Base-by-base conservation (phyloP, 2,329 filamentous ascomycete genomes). In the Diatrype stigma region DNA sequence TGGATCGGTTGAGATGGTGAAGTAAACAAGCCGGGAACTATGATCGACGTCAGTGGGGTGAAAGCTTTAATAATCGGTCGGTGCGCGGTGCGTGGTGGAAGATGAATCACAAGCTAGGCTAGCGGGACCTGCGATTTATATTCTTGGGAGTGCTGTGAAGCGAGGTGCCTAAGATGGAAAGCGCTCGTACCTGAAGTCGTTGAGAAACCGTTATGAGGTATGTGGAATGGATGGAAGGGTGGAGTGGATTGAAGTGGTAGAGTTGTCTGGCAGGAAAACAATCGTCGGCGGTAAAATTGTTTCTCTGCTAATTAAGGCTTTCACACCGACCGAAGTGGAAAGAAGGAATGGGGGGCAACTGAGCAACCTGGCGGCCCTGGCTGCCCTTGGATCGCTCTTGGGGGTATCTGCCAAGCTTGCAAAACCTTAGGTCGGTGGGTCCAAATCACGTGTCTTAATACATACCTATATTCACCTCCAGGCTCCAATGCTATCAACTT, bases 21-120 rank as follows among this genome's bases (percentile, higher is more conserved):
- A 70, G 72, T 74, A 74, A 76, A 75, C 73, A 76, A 71, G 72
- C 47, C 37, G 50, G 42, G 53, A 50, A 51, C 56, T 60, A 58
- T 54, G 54, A 54, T 57, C 45, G 51, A 57, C 48, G 62, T 63
- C 52, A 62, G 62, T 59, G 61, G 58, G 61, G 60, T 48, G 38
- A 17, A 21, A 51, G 37, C 42, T 47, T 48, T 42, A 50, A 50
- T n/a, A n/a, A n/a, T n/a, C n/a, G n/a, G n/a, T 45, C 40, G 42
- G 46, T 52, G 49, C 38, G 45, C 48, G 52, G 34, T 37, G 34
- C n/a, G 34, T 17, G 6, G 12, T 44, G 37, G 5, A 12, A 40
- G 12, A 44, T 44, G 4, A 8, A 44, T 26, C 22, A 12, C 40
- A 44, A 17, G 22, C 40, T 26, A 44, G 22, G 40, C 37, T 12